A percentile compares a stretch with the other conserved stretches of the same genome.
phyloP scores from a whole-genome alignment of 1,284 basidiomycete species.

The Schizopora paradoxa region DNA sequence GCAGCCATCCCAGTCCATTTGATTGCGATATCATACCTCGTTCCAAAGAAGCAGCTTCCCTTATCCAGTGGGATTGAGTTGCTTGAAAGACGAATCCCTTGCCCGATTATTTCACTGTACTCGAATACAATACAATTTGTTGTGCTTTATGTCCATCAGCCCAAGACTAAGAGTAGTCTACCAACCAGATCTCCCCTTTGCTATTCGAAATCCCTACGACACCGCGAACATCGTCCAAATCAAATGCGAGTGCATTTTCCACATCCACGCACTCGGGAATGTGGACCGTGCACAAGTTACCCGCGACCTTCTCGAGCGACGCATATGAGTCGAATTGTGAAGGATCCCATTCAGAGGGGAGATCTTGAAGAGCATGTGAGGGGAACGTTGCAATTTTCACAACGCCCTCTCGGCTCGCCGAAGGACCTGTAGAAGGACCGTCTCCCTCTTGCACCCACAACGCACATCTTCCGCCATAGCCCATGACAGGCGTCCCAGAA shows the following conservation, averaged over 20 bases:
- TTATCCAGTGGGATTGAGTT: background rate
- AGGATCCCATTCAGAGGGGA: background rate
- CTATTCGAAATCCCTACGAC: conserved; percentile 11
- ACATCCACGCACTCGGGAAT: conserved; percentile 4
- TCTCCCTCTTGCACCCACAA: conserved; percentile 14
- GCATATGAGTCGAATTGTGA: background rate
- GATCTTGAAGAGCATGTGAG: conserved; percentile 8
- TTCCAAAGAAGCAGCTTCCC: background rate
- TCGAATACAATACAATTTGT: too few relatives aligned
- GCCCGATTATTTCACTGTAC: too few relatives aligned
- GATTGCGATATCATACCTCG: conserved; percentile 16
- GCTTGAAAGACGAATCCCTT: too few relatives aligned
- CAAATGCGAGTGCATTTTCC: conserved; percentile 12
- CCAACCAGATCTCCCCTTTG: conserved; percentile 11
- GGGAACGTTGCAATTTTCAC: conserved; percentile 14
- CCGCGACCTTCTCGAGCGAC: conserved; percentile 5
- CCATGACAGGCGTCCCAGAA: conserved; percentile 12
- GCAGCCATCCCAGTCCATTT: conserved; percentile 17
- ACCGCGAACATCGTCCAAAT: conserved; percentile 14
- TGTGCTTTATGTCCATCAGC: too few relatives aligned
- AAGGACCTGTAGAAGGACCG: background rate
- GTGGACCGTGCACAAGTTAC: conserved; percentile 9
- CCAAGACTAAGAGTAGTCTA: conserved; percentile 13
- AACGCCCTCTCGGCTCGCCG: background rate
- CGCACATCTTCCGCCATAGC: conserved; percentile 14